A percentile compares a stretch with the other conserved stretches of the same genome.
Evolutionary conservation across 2,329 filamentous ascomycete species (phyloP).

Genomic region (Epichloe bromicola): DNA sequence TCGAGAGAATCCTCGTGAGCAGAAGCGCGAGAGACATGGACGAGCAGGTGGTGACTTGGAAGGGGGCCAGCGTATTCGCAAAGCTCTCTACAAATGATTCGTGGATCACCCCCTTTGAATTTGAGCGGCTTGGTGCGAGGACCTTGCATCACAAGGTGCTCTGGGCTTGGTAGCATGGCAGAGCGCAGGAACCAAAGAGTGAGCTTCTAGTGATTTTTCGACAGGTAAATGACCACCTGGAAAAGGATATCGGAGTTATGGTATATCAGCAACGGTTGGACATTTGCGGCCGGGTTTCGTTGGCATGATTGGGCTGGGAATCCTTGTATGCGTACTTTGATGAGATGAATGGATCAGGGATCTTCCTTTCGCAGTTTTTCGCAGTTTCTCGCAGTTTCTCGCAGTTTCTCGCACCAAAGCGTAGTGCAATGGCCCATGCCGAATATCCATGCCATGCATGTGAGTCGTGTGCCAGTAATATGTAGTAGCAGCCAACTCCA

Average conservation of each 20-base stretch:
- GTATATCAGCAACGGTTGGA: background rate
- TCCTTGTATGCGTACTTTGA: no score
- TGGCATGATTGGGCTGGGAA: no score
- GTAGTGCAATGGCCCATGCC: no score
- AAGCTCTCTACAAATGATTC: constrained; percentile 87
- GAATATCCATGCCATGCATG: no score
- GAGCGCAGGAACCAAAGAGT: constrained; percentile 6
- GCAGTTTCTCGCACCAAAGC: no score
- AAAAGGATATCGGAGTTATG: constrained; percentile 2
- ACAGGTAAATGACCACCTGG: background rate
- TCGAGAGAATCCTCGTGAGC: constrained; percentile 48
- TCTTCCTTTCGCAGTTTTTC: no score
- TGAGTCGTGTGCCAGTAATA: no score
- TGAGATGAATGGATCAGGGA: no score
- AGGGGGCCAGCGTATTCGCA: constrained; percentile 92
- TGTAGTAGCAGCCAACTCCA: no score
- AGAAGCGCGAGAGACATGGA: constrained; percentile 83
- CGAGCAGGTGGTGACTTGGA: constrained; percentile 95
- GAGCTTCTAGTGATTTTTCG: background rate
- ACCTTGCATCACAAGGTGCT: constrained; percentile 73
- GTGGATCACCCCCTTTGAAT: constrained; percentile 82
- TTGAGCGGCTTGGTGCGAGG: constrained; percentile 70
- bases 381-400: no score
- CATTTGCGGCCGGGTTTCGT: background rate
- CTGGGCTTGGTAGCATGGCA: constrained; percentile 39